These are phyloP conservation scores for Schizophyllum commune DNA, from an alignment of 1,284 basidiomycete genomes.

Conservation along the genomic window DNA sequence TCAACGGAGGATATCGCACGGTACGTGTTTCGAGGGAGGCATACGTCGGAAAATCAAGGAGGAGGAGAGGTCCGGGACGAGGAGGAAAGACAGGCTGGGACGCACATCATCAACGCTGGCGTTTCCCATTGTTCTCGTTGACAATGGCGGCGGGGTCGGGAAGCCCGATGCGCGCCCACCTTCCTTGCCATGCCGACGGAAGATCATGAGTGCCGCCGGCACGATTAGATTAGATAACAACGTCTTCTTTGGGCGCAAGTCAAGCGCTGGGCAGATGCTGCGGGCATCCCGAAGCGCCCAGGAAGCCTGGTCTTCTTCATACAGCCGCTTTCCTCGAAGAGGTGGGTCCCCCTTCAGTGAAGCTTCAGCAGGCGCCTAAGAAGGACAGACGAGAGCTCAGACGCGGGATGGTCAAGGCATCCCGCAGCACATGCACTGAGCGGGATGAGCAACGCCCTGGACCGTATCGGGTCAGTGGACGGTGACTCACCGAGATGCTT, in stretches of 20 bases:
- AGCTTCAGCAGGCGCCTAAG: too few species aligned
- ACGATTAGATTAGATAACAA: neutral
- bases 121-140: neutral
- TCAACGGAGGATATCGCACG: neutral
- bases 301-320: neutral
- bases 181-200: neutral
- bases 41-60: neutral
- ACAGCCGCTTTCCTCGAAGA: too few species aligned
- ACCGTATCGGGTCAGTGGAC: neutral
- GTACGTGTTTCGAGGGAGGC: neutral
- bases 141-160: neutral
- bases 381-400: too few species aligned
- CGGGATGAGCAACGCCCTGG: neutral
- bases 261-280: too few species aligned
- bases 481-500: neutral
- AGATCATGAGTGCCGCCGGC: neutral
- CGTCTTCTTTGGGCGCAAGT: neutral
- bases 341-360: too few species aligned
- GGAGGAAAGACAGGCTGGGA: neutral
- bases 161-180: too few species aligned
- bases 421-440: too few species aligned
- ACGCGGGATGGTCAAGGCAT: too few species aligned
- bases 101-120: too few species aligned
- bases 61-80: neutral
- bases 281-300: neutral